phyloP scores from a whole-genome alignment of 2,329 filamentous ascomycete species.

The Grosmannia clavigera region DNA sequence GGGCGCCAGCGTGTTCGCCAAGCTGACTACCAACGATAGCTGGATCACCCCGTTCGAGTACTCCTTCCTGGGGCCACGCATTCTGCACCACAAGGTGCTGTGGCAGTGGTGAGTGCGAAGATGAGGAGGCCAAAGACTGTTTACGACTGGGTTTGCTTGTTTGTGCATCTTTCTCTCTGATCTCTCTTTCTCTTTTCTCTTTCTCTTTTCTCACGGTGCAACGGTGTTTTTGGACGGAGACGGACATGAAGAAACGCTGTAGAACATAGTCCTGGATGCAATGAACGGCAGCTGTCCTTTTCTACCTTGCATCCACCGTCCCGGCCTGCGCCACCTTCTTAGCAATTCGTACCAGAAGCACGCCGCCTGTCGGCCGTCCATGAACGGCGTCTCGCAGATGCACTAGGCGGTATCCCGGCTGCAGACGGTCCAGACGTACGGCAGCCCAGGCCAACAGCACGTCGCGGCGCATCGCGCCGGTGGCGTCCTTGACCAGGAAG shows the following conservation, averaged over 20 bases:
- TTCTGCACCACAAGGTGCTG: constrained; percentile 71
- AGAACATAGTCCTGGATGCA: no score
- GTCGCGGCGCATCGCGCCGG: constrained; percentile 61
- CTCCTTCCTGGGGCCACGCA: constrained; percentile 68
- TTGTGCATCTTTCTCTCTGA: neutral
- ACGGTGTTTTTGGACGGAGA: neutral
- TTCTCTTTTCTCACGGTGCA: neutral
- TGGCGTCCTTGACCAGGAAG: constrained; percentile 71
- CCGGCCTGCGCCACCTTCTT: constrained; percentile 36
- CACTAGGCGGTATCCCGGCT: constrained; percentile 64
- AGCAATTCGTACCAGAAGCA: constrained; percentile 60
- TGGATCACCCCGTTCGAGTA: constrained; percentile 88
- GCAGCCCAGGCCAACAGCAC: constrained; percentile 80
- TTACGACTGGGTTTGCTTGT: neutral
- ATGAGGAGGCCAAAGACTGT: neutral
- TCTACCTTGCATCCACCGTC: neutral
- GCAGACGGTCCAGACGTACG: constrained; percentile 69
- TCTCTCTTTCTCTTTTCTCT: neutral
- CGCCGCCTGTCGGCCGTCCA: constrained; percentile 53
- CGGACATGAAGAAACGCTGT: neutral
- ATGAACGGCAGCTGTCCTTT: no score
- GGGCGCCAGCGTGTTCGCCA: constrained; percentile 90
- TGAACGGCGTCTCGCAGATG: constrained; percentile 55
- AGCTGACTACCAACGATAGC: constrained; percentile 83
- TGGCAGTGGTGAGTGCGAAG: constrained; percentile 38